A percentile compares a stretch with the other conserved stretches of the same genome.
Conservation (phyloP, 306 rosid genomes). For the Citrullus amarus region DNA sequence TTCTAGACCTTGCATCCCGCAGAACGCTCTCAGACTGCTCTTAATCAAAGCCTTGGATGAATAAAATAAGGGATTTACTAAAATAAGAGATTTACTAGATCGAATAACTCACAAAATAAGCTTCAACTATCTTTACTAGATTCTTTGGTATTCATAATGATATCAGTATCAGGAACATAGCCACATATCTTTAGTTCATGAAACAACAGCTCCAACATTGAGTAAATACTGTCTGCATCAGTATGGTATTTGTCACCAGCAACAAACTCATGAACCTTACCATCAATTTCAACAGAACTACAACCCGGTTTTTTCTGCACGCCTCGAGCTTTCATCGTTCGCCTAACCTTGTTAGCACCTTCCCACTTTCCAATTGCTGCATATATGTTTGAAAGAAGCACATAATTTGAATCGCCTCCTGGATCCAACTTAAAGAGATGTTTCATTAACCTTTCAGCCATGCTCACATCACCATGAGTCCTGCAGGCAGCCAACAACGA, state of each 20-base stretch:
- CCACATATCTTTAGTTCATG: slow-evolving; percentile 51
- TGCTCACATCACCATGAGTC: slow-evolving; percentile 41
- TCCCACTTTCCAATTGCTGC: slow-evolving; percentile 74
- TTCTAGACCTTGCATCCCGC: background rate
- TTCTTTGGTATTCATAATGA: slow-evolving; percentile 16
- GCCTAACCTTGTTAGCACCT: slow-evolving; percentile 59
- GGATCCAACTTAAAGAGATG: slow-evolving; percentile 43
- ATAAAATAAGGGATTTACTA: background rate
- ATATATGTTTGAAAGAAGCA: slow-evolving; percentile 73
- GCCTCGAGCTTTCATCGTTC: slow-evolving; percentile 54
- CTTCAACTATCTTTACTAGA: slow-evolving; percentile 23
- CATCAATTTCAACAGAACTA: slow-evolving; percentile 69
- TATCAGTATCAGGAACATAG: slow-evolving; percentile 35
- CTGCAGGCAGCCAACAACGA: slow-evolving; percentile 88
- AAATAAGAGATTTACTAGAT: background rate
- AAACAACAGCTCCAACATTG: slow-evolving; percentile 42
- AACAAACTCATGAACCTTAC: slow-evolving; percentile 59
- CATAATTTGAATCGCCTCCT: slow-evolving; percentile 63
- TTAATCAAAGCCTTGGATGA: background rate
- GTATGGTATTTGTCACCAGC: slow-evolving; percentile 60
- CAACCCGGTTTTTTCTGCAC: slow-evolving; percentile 58
- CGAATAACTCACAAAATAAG: background rate
- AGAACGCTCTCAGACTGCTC: background rate
- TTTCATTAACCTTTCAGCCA: slow-evolving; percentile 70
- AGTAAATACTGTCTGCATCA: slow-evolving; percentile 28